phyloP scores from a whole-genome alignment of 257 asterid genomes.

The Salvia rosmarinus region DNA sequence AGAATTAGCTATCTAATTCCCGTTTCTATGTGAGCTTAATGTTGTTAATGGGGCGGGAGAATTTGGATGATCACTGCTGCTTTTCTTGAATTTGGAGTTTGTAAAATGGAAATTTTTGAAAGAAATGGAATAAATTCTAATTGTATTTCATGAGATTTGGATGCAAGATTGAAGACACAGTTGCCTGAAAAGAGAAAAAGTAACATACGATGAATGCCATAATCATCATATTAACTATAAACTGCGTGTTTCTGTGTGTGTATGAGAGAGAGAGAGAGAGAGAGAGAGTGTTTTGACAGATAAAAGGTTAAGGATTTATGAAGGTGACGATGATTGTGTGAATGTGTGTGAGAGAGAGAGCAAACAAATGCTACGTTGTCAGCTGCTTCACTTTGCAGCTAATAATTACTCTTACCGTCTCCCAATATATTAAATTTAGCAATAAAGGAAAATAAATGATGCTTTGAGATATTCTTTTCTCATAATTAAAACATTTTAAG shows the following conservation, averaged over 20 bases:
- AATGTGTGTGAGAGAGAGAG: slow-evolving; percentile 13
- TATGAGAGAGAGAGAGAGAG: slow-evolving; percentile 25
- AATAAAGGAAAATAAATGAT: slow-evolving; percentile 15
- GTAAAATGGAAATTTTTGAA: not conserved
- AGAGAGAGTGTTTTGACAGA: slow-evolving; percentile 27
- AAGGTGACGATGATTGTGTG: slow-evolving; percentile 50
- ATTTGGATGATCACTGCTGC: not conserved
- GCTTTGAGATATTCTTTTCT: slow-evolving; percentile 16
- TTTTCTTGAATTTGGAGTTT: not conserved
- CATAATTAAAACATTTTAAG: not conserved
- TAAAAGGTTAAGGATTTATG: slow-evolving; percentile 39
- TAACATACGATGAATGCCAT: slow-evolving; percentile 39
- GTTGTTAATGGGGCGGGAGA: no score
- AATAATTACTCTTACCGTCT: slow-evolving; percentile 46
- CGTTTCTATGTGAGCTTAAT: not conserved
- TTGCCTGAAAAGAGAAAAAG: slow-evolving; percentile 29
- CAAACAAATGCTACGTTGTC: slow-evolving; percentile 37
- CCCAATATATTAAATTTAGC: slow-evolving; percentile 14
- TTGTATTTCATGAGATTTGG: slow-evolving; percentile 27
- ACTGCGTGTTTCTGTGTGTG: slow-evolving; percentile 19
- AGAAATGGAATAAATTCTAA: slow-evolving; percentile 19
- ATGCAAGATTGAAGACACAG: slow-evolving; percentile 19
- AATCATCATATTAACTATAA: slow-evolving; percentile 42
- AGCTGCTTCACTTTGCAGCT: slow-evolving; percentile 47
- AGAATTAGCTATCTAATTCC: slow-evolving; percentile 8